Percentiles rank a stretch among this genome's conserved stretches.
Conservation (phyloP, 441 rosid genomes). For the Metrosideros polymorpha region DNA sequence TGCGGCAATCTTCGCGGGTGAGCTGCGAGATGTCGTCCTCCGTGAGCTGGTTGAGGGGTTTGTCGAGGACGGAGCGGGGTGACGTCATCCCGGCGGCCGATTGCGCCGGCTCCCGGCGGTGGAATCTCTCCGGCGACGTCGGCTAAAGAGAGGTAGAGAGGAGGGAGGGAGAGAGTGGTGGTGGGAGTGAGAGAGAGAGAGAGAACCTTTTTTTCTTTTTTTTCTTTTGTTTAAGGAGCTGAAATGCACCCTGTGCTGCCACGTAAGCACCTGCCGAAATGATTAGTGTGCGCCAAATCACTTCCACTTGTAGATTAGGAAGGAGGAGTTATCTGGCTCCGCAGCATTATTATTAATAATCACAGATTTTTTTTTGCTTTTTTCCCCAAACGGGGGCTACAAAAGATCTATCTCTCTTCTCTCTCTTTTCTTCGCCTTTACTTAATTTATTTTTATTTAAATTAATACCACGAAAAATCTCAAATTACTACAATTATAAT, state of each 20-base stretch:
- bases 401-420: too few species aligned
- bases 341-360: not conserved
- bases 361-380: not conserved
- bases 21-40: constrained; percentile 99
- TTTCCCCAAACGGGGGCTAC: too few species aligned
- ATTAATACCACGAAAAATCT: too few species aligned
- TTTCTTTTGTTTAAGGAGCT: constrained; percentile 1
- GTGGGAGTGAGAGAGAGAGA: not conserved
- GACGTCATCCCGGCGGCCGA: constrained; percentile 47
- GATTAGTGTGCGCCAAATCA: constrained; percentile 23
- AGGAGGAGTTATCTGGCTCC: not conserved
- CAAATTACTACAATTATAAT: too few species aligned
- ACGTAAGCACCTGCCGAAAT: constrained; percentile 31
- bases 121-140: constrained; percentile 1
- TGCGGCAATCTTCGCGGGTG: constrained; percentile 98
- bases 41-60: constrained; percentile 75
- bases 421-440: too few species aligned
- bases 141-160: not conserved
- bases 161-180: not conserved
- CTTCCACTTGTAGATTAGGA: not conserved
- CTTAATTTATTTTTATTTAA: too few species aligned
- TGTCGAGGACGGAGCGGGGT: constrained; percentile 63
- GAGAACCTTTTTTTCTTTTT: not conserved
- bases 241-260: constrained; percentile 72
- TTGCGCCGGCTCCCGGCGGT: constrained; percentile 23